phyloP scores from a whole-genome alignment of 257 asterid genomes.

The Dorcoceras hygrometricum region DNA sequence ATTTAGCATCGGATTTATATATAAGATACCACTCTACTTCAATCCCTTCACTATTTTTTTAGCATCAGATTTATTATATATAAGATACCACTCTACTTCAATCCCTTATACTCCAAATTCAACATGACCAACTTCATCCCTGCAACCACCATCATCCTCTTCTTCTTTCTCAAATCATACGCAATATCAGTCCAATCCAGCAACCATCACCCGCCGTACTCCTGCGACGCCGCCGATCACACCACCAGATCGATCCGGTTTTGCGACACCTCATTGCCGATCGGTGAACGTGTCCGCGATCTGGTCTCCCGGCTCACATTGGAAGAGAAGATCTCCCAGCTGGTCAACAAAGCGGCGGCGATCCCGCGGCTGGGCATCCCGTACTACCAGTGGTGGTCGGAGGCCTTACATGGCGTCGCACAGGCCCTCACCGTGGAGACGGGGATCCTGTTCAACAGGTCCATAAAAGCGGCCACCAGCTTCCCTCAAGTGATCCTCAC shows the following conservation, averaged over 20 bases:
- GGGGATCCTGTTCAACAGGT: conserved; percentile 42
- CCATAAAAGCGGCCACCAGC: conserved; percentile 43
- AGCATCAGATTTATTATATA: too few relatives aligned
- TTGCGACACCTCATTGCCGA: conserved; percentile 35
- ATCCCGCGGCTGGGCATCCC: conserved; percentile 49
- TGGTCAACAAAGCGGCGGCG: conserved; percentile 46
- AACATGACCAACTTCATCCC: conserved; percentile 11
- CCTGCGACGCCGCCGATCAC: conserved; percentile 37
- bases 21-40: too few relatives aligned
- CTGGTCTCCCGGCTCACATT: conserved; percentile 40
- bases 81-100: too few relatives aligned
- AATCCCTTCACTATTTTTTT: too few relatives aligned
- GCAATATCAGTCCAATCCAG: conserved; percentile 11
- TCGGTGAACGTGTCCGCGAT: conserved; percentile 35
- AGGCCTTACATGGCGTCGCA: conserved; percentile 62
- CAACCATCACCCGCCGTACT: conserved; percentile 39
- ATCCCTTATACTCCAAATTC: too few relatives aligned
- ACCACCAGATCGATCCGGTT: conserved; percentile 32
- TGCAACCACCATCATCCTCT: conserved; percentile 8
- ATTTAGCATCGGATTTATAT: too few relatives aligned
- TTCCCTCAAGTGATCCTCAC: conserved; percentile 78
- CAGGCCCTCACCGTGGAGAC: conserved; percentile 35
- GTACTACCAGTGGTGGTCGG: conserved; percentile 65
- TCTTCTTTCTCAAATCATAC: not conserved
- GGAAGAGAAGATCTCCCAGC: conserved; percentile 52